Evolutionary conservation across 2,329 filamentous ascomycete species (phyloP).

Genomic region (Xylaria polymorpha): DNA sequence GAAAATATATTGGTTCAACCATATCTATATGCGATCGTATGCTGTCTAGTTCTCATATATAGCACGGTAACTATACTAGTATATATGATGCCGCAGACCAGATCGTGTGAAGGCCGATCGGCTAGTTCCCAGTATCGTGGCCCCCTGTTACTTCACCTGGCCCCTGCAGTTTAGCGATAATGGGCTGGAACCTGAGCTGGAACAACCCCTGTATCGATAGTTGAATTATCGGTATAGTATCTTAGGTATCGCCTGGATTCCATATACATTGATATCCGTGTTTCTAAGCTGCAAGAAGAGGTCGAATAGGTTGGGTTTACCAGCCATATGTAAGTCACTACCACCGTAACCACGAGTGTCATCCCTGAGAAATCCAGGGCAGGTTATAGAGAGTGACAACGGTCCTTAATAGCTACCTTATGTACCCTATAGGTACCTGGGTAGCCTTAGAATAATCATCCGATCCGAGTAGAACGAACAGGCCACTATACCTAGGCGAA

Average conservation of each 20-base stretch:
- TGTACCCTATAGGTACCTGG: constrained; percentile 6
- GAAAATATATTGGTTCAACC: background rate
- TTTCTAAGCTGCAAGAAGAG: background rate
- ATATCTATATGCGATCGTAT: background rate
- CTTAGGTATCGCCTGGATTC: background rate
- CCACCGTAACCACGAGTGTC: background rate
- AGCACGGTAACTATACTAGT: background rate
- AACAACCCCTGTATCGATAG: constrained; percentile 9
- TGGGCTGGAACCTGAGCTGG: constrained; percentile 5
- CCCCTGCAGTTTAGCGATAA: background rate
- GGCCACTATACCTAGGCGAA: background rate
- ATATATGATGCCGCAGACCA: background rate
- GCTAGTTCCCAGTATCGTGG: background rate
- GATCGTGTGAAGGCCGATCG: constrained; percentile 17
- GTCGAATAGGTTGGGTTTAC: background rate
- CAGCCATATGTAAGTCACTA: background rate
- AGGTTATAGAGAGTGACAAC: background rate
- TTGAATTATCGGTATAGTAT: background rate
- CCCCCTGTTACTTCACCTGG: background rate
- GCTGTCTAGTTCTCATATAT: background rate
- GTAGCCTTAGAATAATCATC: background rate
- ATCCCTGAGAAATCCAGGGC: background rate
- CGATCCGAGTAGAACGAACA: background rate
- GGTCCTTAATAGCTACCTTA: background rate
- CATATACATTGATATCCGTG: background rate